phyloP scores from a whole-genome alignment of 768 basidiomycete genomes.

The Cantharellus cinnabarinus region DNA sequence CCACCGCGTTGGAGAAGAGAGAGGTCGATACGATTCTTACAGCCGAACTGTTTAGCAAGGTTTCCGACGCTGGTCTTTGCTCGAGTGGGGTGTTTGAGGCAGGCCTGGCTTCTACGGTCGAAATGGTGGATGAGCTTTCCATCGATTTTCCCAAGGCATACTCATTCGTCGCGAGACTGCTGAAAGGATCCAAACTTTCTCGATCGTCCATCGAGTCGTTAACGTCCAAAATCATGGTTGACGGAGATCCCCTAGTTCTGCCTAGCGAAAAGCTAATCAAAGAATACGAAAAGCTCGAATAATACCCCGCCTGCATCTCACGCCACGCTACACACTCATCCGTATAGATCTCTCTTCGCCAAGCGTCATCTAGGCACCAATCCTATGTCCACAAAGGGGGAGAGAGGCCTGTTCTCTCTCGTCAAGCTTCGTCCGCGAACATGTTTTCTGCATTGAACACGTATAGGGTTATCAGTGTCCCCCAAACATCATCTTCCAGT shows the following conservation, averaged over 20 bases:
- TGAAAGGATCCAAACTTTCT: constrained; percentile 41
- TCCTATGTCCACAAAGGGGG: constrained; percentile 21
- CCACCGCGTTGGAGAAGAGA: constrained; percentile 60
- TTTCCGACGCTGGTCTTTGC: constrained; percentile 38
- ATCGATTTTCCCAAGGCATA: constrained; percentile 83
- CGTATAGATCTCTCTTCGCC: no score
- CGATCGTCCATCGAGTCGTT: constrained; percentile 28
- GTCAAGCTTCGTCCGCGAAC: constrained; percentile 60
- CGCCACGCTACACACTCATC: no score
- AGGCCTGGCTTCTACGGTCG: constrained; percentile 47
- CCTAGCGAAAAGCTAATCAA: constrained; percentile 20
- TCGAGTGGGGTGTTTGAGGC: constrained; percentile 44
- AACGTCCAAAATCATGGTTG: constrained; percentile 16
- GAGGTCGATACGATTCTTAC: constrained; percentile 62
- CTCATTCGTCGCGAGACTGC: constrained; percentile 48
- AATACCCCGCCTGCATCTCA: no score
- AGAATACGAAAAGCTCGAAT: constrained; percentile 8
- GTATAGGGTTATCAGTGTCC: neutral
- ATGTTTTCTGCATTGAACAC: constrained; percentile 63
- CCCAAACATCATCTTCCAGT: neutral
- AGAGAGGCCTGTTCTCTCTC: constrained; percentile 43
- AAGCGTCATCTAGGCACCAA: no score
- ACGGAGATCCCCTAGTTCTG: constrained; percentile 17
- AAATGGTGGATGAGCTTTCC: constrained; percentile 70
- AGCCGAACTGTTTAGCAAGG: constrained; percentile 48